phyloP scores from a whole-genome alignment of 73 alveolate species.

The Effrenium voratum region DNA sequence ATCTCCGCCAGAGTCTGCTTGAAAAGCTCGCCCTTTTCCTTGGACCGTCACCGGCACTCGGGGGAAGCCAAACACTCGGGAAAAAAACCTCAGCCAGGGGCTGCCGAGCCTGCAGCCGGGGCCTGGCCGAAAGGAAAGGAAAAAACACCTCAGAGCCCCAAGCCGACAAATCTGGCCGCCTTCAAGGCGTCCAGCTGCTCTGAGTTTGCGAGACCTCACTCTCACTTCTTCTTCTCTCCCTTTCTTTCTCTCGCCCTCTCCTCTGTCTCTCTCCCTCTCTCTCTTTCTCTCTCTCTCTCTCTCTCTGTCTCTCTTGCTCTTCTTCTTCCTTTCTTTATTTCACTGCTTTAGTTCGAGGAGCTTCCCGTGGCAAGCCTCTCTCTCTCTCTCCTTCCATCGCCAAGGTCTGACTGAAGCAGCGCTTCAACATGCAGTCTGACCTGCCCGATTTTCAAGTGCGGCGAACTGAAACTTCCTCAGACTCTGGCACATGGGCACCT shows the following conservation, averaged over 20 bases:
- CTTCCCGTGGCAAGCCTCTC: background rate
- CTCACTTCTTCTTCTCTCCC: background rate
- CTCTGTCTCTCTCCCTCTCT: background rate
- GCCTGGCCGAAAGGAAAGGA: background rate
- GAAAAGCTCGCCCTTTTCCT: conserved; percentile 44
- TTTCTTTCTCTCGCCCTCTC: background rate
- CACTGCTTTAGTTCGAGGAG: background rate
- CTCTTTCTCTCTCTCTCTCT: background rate
- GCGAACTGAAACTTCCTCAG: background rate
- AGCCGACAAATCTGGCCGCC: background rate
- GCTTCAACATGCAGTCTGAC: background rate
- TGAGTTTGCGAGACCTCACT: conserved; percentile 21
- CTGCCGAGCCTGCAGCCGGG: conserved; percentile 32
- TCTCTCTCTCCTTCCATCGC: background rate
- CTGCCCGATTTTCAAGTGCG: background rate
- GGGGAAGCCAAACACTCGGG: background rate
- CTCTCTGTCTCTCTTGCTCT: background rate
- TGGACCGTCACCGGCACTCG: background rate
- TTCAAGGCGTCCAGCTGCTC: conserved; percentile 50
- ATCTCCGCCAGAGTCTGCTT: background rate
- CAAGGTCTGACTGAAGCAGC: background rate
- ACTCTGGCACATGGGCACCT: conserved; percentile 4
- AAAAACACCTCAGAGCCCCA: background rate
- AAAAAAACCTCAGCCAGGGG: background rate
- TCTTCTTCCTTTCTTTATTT: no score